phyloP scores from a whole-genome alignment of 75 land plant species.

The Cryptomeria japonica region DNA sequence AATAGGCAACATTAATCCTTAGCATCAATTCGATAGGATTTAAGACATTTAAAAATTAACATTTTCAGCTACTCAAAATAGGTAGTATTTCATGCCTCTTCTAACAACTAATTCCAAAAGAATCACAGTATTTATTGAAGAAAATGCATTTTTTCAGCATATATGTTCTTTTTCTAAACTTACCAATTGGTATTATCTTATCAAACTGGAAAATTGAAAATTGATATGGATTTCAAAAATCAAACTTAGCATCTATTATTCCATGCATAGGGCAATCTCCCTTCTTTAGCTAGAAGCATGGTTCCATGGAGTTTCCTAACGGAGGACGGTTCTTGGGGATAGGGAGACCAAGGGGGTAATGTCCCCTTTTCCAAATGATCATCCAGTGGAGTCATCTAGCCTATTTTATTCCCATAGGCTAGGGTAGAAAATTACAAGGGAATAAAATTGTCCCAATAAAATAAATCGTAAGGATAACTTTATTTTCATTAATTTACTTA shows the following conservation, averaged over 20 bases:
- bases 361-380: too few relatives aligned
- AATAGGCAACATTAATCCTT: not conserved
- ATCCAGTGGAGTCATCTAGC: too few relatives aligned
- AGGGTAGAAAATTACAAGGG: too few relatives aligned
- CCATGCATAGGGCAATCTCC: not conserved
- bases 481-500: too few relatives aligned
- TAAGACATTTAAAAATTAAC: not conserved
- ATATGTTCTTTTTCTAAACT: not conserved
- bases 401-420: too few relatives aligned
- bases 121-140: not conserved
- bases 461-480: too few relatives aligned
- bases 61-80: not conserved
- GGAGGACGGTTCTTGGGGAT: too few relatives aligned
- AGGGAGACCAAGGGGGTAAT: too few relatives aligned
- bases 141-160: not conserved
- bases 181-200: not conserved
- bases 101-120: not conserved
- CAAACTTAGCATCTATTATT: not conserved
- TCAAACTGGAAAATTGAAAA: not conserved
- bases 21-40: not conserved
- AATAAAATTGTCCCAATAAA: too few relatives aligned
- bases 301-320: too few relatives aligned
- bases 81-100: not conserved
- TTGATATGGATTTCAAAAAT: not conserved
- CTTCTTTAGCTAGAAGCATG: not conserved